A percentile compares a stretch with the other conserved stretches of the same genome.
Conservation (phyloP, 2,329 filamentous ascomycete species). For the Neophaeococcomyces mojaviensis region DNA sequence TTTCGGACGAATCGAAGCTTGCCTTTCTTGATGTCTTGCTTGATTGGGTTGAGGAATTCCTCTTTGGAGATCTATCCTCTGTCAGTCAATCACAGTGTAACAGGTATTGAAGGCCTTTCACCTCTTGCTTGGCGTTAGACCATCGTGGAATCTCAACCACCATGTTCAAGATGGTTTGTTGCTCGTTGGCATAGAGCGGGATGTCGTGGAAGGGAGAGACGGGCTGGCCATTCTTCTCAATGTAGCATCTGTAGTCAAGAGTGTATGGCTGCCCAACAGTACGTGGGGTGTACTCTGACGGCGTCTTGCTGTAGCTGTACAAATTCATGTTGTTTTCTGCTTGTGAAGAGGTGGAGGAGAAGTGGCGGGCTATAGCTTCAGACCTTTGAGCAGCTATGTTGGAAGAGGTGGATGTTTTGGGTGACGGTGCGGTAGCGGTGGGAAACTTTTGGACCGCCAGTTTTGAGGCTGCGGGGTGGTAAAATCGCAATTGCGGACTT, state of each 20-base stretch:
- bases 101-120: conserved; percentile 40
- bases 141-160: conserved; percentile 98
- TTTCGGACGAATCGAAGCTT: conserved; percentile 99
- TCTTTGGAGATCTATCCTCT: conserved; percentile 84
- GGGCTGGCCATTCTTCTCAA: conserved; percentile 93
- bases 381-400: conserved; percentile 44
- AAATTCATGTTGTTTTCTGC: conserved; percentile 22
- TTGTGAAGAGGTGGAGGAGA: conserved; percentile 38
- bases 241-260: conserved; percentile 92
- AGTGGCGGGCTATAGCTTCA: conserved; percentile 41
- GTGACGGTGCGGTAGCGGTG: conserved; percentile 18
- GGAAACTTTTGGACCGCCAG: not conserved
- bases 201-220: conserved; percentile 98
- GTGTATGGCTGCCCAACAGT: conserved; percentile 89
- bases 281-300: conserved; percentile 65
- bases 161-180: conserved; percentile 98
- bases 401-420: conserved; percentile 16
- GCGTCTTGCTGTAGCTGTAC: conserved; percentile 43
- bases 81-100: conserved; percentile 10
- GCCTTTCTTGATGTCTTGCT: conserved; percentile 99
- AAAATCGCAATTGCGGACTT: not conserved
- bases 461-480: not conserved
- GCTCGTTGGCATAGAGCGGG: conserved; percentile 91
- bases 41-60: conserved; percentile 95
- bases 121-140: conserved; percentile 99